Evolutionary conservation across 2,329 filamentous ascomycete species (phyloP).

Genomic region (Pestalotiopsis sp.): DNA sequence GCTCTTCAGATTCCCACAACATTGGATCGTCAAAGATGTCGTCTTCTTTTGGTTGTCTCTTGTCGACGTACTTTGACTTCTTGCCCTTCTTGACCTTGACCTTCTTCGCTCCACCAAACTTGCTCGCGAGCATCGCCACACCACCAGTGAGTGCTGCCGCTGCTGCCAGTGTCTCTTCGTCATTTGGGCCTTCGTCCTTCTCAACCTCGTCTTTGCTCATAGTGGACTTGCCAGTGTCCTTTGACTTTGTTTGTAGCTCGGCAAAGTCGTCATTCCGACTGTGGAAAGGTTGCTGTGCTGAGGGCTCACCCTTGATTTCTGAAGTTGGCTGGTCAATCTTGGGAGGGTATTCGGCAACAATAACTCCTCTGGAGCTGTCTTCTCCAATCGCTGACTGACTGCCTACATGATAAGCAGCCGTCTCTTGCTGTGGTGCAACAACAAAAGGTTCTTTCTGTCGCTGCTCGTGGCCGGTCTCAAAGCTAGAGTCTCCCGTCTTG

Average conservation of each 20-base stretch:
- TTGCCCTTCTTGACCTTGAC: conserved; percentile 37
- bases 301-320: conserved; percentile 7
- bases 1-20: conserved; percentile 47
- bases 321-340: conserved; percentile 15
- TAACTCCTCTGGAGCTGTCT: background rate
- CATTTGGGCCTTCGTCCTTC: conserved; percentile 13
- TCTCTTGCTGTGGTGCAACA: conserved; percentile 20
- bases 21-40: conserved; percentile 48
- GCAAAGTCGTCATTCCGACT: conserved; percentile 27
- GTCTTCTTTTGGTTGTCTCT: conserved; percentile 39
- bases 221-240: conserved; percentile 5
- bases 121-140: conserved; percentile 37
- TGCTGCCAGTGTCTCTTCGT: conserved; percentile 23
- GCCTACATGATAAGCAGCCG: conserved; percentile 22
- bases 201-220: conserved; percentile 15
- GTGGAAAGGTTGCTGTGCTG: conserved; percentile 17
- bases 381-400: background rate
- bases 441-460: conserved; percentile 12
- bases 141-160: conserved; percentile 29
- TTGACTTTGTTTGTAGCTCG: conserved; percentile 18
- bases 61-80: conserved; percentile 41
- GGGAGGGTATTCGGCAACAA: background rate
- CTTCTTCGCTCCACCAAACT: conserved; percentile 34
- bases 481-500: background rate
- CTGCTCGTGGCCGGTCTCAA: background rate